A percentile compares a stretch with the other conserved stretches of the same genome.
phyloP scores from a whole-genome alignment of 345 rosid genomes.

The Raphanus sativus region DNA sequence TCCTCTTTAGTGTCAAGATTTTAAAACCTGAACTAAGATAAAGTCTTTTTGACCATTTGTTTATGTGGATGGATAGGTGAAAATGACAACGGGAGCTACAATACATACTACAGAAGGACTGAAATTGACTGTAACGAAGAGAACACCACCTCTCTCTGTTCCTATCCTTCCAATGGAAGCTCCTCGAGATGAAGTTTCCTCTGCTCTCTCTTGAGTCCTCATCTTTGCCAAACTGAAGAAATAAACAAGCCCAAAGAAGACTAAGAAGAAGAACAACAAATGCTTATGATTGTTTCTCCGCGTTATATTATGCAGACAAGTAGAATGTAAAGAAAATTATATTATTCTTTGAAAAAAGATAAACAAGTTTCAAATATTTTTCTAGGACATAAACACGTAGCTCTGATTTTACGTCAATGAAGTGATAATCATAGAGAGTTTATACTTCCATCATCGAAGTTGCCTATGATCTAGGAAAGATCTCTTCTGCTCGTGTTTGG shows the following conservation, averaged over 20 bases:
- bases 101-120: slow-evolving; percentile 91
- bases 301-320: slow-evolving; percentile 7
- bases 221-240: slow-evolving; percentile 7
- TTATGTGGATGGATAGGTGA: slow-evolving; percentile 53
- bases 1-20: not conserved
- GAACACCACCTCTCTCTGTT: slow-evolving; percentile 50
- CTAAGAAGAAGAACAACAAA: not conserved
- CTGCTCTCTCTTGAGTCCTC: slow-evolving; percentile 44
- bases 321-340: slow-evolving; percentile 4
- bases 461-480: slow-evolving; percentile 29
- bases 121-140: slow-evolving; percentile 62
- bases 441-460: slow-evolving; percentile 17
- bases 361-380: not conserved
- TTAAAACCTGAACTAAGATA: not conserved
- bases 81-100: slow-evolving; percentile 96
- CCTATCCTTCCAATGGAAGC: not conserved
- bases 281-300: slow-evolving; percentile 23
- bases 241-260: not conserved
- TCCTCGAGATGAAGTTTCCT: slow-evolving; percentile 57
- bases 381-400: slow-evolving; percentile 15
- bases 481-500: slow-evolving; percentile 25
- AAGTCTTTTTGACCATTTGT: not conserved
- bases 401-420: slow-evolving; percentile 25
- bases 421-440: slow-evolving; percentile 15
- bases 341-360: not conserved